Base-by-base conservation (phyloP, 805 yeast species). In the Candida broadrunensis region DNA sequence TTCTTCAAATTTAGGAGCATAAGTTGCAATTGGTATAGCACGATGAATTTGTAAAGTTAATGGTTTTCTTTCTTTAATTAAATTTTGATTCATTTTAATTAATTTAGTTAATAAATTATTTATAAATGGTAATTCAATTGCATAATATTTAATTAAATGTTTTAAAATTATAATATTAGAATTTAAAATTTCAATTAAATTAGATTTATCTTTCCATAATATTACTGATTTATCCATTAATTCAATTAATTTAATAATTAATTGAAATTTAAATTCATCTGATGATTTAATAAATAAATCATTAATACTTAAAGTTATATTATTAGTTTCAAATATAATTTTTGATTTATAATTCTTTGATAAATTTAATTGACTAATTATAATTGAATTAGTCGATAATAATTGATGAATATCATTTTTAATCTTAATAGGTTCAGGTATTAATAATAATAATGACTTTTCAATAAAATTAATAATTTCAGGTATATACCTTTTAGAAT, bases 1-100 rank as follows among this genome's bases (percentile, higher is more conserved):
- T 56, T 88, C 98, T 66, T 91, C 97, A 60, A 85, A 93, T 65
- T 86, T 83, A 49, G 99, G 99, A 27, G 89, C 85, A 54, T 77
- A 77, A 2, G 96, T 77, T 31, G 89, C 83, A 55, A 93, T 85
- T 3, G 96, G 85, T 41, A 93, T 58, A 18, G 95, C 88, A 55
- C 78, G 80, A 68, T 90, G 97, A 6, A 78, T 67, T 66, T 93
- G 99, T 47, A 93, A 73, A 13, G 80, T 70, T 52, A 93, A 75
- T 42, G 97, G 97, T 43, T 60, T 67, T 34, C 67, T 52, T 35
- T 58, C 55, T 9, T 39, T 44, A 11, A 32, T 13, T 35, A 52
- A 41, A 46, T 72, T 67, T 15, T 39, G 43, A 5, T 77, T 63
- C 47, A 83, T 70, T 42, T 70, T 75, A 35, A 60, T 46, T 29